These are phyloP conservation scores for Neurospora sp. DNA, from an alignment of 495 filamentous ascomycete species.

Conservation along the genomic window DNA sequence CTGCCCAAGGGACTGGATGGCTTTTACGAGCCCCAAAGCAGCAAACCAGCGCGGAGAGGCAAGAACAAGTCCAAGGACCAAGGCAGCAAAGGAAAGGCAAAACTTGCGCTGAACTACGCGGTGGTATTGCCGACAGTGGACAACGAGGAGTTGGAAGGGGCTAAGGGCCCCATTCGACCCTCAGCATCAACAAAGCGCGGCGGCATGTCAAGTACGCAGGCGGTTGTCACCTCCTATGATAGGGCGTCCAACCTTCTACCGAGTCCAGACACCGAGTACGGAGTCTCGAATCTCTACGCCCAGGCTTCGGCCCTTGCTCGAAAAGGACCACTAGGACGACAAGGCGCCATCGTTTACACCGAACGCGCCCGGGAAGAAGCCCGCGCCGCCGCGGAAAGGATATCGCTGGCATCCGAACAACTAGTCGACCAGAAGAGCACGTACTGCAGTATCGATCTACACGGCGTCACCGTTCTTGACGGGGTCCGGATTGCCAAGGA, in stretches of 20 bases:
- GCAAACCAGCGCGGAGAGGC: constrained; percentile 32
- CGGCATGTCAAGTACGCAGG: not conserved
- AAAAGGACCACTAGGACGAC: constrained; percentile 30
- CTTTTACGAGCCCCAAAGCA: constrained; percentile 46
- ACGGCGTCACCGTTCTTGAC: constrained; percentile 73
- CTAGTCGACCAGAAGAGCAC: constrained; percentile 53
- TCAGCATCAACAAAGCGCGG: not conserved
- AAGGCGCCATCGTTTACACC: constrained; percentile 28
- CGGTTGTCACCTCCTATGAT: not conserved
- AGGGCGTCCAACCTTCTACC: not conserved
- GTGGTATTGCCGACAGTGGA: constrained; percentile 12
- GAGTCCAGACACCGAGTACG: not conserved
- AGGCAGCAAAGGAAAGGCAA: not conserved
- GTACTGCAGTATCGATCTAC: constrained; percentile 57
- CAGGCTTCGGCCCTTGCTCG: constrained; percentile 23
- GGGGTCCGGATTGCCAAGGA: constrained; percentile 64
- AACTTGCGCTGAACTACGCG: constrained; percentile 14
- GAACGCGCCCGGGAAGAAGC: constrained; percentile 23
- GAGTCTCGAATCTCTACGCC: constrained; percentile 9
- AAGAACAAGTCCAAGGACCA: constrained; percentile 19
- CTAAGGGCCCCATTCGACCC: constrained; percentile 10
- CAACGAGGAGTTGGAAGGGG: constrained; percentile 17
- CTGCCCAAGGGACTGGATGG: constrained; percentile 69
- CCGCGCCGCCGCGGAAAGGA: constrained; percentile 11
- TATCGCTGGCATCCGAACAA: constrained; percentile 39